Evolutionary conservation across 2,329 filamentous ascomycete genomes (phyloP).

Genomic region (Claviceps pazoutovae): DNA sequence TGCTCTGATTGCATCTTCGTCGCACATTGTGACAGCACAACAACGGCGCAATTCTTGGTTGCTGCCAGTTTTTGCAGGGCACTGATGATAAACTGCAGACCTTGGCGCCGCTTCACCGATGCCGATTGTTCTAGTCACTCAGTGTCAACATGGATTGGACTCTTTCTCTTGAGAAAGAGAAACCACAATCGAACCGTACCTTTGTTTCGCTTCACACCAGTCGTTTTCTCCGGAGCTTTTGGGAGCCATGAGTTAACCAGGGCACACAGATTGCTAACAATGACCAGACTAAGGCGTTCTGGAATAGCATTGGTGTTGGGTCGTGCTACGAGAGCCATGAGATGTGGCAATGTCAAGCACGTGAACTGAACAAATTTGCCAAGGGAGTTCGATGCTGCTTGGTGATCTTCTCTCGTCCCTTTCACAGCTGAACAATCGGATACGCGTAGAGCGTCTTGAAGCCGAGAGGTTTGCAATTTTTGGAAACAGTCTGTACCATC

Average conservation of each 20-base stretch:
- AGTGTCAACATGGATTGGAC: conserved; percentile 1
- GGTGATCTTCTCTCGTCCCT: conserved; percentile 5
- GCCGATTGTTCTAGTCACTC: conserved; percentile 20
- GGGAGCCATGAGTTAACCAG: conserved; percentile 68
- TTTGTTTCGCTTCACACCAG: conserved; percentile 24
- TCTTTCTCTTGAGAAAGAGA: neutral
- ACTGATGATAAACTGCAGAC: conserved; percentile 49
- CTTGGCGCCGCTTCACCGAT: conserved; percentile 32
- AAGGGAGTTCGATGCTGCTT: conserved; percentile 11
- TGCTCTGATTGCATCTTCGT: conserved; percentile 61
- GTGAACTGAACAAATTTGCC: conserved; percentile 32
- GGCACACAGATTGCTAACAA: conserved; percentile 67
- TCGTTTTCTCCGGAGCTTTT: conserved; percentile 31
- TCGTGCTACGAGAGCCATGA: conserved; percentile 59
- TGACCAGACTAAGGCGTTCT: conserved; percentile 47
- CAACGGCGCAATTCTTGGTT: conserved; percentile 55
- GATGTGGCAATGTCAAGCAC: conserved; percentile 51
- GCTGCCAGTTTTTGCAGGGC: conserved; percentile 64
- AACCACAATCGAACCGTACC: conserved; percentile 16
- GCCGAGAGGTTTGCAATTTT: conserved; percentile 17
- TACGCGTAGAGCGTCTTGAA: conserved; percentile 14
- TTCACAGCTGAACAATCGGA: conserved; percentile 6
- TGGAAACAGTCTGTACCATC: conserved; percentile 32
- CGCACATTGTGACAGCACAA: conserved; percentile 66
- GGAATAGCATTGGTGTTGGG: conserved; percentile 52